Conservation (phyloP, 108 stramenopile species). For the Nitzschia inconspicua region DNA sequence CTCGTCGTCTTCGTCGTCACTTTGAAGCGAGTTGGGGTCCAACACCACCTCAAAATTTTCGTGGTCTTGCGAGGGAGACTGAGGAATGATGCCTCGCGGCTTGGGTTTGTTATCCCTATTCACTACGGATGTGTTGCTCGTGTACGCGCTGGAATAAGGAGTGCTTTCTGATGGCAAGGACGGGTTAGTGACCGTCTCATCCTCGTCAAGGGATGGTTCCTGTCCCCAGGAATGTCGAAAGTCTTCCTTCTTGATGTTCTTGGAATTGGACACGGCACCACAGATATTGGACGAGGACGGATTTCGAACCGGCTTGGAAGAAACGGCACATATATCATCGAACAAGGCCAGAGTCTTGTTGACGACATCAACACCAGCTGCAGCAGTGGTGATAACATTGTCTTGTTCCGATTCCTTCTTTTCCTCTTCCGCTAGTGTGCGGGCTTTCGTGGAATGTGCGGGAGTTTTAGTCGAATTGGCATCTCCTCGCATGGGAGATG, state of each 20-base stretch:
- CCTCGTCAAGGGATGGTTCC: not conserved
- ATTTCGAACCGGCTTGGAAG: not conserved
- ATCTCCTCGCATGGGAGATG: not conserved
- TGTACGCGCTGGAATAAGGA: not conserved
- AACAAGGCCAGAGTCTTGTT: conserved; percentile 10
- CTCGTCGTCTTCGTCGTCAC: no score
- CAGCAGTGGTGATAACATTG: not conserved
- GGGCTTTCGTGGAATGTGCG: not conserved
- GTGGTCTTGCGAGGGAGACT: conserved; percentile 25
- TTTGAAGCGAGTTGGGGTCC: conserved; percentile 9
- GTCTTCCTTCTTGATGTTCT: not conserved
- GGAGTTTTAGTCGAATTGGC: not conserved
- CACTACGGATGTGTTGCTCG: not conserved
- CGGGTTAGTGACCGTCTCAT: not conserved
- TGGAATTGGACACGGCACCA: not conserved
- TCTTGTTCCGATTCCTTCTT: not conserved
- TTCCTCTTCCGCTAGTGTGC: not conserved
- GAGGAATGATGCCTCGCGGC: not conserved
- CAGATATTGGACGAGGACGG: not conserved
- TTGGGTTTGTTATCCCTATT: not conserved
- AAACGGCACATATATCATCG: conserved; percentile 3
- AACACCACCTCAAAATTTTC: conserved; percentile 44
- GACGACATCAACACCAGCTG: not conserved
- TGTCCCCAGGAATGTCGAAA: not conserved
- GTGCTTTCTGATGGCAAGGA: not conserved